Evolutionary conservation across 768 basidiomycete genomes (phyloP), one percentile per base, ranked within the genome.

Genomic region (Panellus pusillus): DNA sequence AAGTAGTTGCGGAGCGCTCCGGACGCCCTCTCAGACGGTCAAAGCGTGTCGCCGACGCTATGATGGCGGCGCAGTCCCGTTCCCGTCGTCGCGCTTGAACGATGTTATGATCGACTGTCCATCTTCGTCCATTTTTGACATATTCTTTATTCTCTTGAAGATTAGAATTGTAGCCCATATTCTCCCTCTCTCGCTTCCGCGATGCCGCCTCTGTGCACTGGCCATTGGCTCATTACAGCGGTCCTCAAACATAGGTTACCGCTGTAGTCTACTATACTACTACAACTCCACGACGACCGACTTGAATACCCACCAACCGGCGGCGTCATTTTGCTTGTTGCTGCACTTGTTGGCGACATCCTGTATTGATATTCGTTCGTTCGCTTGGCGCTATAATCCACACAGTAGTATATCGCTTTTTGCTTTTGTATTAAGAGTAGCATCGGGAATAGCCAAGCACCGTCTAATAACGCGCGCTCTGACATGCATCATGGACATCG

Each of bases 21-120:
- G 73, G 72, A 37, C 72, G 70, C 40, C 76, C 79, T 0, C 62
- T 84, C 48, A 73, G 84, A 27, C 76, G 86, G 54, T 90, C 88
- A 55, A 86, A 83, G 70, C 74, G 88, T 42, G 86, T 88, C 18
- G 85, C 86, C 28, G 76, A 81, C 53, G 80, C 82, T 15, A 71
- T 75, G 40, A 53, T 52, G 15, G 50, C 79, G 43, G 78, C 78
- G 8, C 75, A 79, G 39, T 70, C 78, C 44, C 72, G 75, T 37
- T 71, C 72, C 36, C 69, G 72, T 53, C 69, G 75, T 57, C 74
- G 76, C 42, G 60, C 47, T 19, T 31, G 28, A 52, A 37, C 31
- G 18, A 42, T 41, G 47, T 40, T n/a, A 24, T 58, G 58, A n/a
- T 58, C 47, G 20, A 14, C 14, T 19, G 14, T 40, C 19, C 28